Evolutionary conservation across 345 rosid genomes (phyloP).

Genomic region (Heritiera fomes): DNA sequence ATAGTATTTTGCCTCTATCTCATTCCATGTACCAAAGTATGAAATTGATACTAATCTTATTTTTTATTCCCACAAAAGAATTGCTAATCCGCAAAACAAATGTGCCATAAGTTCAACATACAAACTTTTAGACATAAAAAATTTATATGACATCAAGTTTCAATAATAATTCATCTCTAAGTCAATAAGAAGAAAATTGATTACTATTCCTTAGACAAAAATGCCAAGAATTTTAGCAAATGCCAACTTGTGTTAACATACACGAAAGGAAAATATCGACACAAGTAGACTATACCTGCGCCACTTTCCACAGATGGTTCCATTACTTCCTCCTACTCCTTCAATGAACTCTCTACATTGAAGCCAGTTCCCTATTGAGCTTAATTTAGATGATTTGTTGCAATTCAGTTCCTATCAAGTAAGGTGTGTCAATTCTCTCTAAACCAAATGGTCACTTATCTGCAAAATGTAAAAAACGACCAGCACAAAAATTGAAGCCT

Average conservation of each 20-base stretch:
- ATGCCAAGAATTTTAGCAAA: neutral
- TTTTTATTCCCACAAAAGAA: no score
- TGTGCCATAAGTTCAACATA: neutral
- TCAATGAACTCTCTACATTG: conserved; percentile 65
- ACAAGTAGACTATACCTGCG: conserved; percentile 57
- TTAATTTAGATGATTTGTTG: conserved; percentile 32
- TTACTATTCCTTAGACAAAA: neutral
- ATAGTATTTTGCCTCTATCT: no score
- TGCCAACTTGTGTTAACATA: neutral
- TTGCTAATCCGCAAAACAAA: no score
- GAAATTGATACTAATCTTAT: no score
- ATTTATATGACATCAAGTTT: neutral
- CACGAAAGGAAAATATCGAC: neutral
- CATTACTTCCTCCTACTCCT: conserved; percentile 40
- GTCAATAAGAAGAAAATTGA: neutral
- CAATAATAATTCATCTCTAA: neutral
- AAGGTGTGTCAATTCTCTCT: conserved; percentile 22
- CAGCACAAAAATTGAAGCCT: conserved; percentile 31
- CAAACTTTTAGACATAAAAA: neutral
- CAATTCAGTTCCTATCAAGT: conserved; percentile 45
- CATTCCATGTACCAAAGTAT: no score
- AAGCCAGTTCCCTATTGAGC: conserved; percentile 80
- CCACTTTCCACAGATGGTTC: conserved; percentile 92
- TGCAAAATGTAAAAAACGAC: conserved; percentile 11
- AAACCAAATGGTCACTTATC: neutral